These are phyloP conservation scores for Alternaria sp. DNA, from an alignment of 2,329 filamentous ascomycete genomes.

Conservation along the genomic window DNA sequence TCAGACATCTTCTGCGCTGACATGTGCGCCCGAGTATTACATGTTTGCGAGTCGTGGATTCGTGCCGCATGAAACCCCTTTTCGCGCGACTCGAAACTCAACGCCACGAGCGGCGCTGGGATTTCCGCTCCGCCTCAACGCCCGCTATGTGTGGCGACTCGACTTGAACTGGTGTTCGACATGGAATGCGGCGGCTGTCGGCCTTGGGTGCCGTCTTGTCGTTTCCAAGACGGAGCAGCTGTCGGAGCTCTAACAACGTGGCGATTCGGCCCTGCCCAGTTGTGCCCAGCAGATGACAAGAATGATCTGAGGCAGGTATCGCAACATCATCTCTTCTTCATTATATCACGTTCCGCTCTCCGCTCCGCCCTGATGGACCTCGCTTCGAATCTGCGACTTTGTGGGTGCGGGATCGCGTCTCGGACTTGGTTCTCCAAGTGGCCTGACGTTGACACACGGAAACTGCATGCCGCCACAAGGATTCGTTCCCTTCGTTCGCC, in stretches of 20 bases:
- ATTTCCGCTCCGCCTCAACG: constrained; percentile 7
- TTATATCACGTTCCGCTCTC: constrained; percentile 2
- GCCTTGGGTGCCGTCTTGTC: constrained; percentile 1
- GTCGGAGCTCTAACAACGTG: not conserved
- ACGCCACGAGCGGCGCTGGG: constrained; percentile 4
- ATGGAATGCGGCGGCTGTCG: not conserved
- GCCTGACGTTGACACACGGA: constrained; percentile 27
- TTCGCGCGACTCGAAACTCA: not conserved
- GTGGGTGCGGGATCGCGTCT: constrained; percentile 5
- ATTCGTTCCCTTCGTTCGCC: not conserved
- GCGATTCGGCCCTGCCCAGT: constrained; percentile 1
- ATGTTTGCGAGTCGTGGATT: not conserved
- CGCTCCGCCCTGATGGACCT: constrained; percentile 5
- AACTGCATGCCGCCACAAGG: constrained; percentile 15
- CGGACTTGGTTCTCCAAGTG: constrained; percentile 8
- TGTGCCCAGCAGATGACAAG: not conserved
- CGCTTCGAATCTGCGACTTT: not conserved
- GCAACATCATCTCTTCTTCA: not conserved
- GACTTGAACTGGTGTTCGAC: not conserved
- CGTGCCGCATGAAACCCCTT: not conserved
- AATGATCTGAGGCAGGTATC: not conserved
- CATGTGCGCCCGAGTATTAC: not conserved
- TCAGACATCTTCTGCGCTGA: not conserved
- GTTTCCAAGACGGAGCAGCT: not conserved
- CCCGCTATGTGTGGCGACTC: not conserved